phyloP scores from a whole-genome alignment of 768 basidiomycete species.

The Pulveroboletus sp. region DNA sequence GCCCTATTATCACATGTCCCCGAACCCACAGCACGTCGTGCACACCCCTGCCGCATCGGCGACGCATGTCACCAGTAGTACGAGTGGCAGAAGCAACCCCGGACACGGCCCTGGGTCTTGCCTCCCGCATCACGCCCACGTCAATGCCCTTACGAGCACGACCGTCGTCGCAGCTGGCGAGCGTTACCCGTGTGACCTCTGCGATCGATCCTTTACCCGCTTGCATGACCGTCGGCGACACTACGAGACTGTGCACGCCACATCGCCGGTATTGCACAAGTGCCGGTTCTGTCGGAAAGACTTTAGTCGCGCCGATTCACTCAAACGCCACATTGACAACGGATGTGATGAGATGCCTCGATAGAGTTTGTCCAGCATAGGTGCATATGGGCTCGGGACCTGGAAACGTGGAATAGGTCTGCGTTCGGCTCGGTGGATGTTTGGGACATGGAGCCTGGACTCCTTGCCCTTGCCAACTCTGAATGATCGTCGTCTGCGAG shows the following conservation, averaged over 20 bases:
- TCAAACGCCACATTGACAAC: slow-evolving; percentile 79
- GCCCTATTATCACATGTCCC: slow-evolving; percentile 39
- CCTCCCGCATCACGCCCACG: slow-evolving; percentile 6
- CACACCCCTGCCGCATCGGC: slow-evolving; percentile 14
- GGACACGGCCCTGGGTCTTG: slow-evolving; percentile 6
- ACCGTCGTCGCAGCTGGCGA: slow-evolving; percentile 37
- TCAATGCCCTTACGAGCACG: slow-evolving; percentile 11
- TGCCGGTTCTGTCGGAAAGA: slow-evolving; percentile 74
- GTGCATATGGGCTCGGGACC: slow-evolving; percentile 8
- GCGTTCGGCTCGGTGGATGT: slow-evolving; percentile 8
- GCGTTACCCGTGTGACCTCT: slow-evolving; percentile 67
- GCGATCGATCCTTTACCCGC: slow-evolving; percentile 75
- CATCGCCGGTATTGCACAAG: slow-evolving; percentile 58
- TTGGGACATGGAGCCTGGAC: slow-evolving; percentile 13
- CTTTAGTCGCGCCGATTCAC: slow-evolving; percentile 74
- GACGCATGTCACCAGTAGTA: slow-evolving; percentile 3
- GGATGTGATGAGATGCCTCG: slow-evolving; percentile 65
- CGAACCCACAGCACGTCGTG: slow-evolving; percentile 31
- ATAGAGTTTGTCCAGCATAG: slow-evolving; percentile 18
- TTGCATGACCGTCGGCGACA: slow-evolving; percentile 80
- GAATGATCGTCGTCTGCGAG: slow-evolving; percentile 16
- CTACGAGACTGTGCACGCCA: slow-evolving; percentile 69
- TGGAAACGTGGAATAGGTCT: slow-evolving; percentile 11
- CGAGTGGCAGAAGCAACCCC: slow-evolving; percentile 11
- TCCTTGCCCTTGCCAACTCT: neutral